Evolutionary conservation across 2,329 filamentous ascomycete genomes (phyloP), one percentile per base, ranked within the genome.

Genomic region (Aspergillus pseudoviridinutans): DNA sequence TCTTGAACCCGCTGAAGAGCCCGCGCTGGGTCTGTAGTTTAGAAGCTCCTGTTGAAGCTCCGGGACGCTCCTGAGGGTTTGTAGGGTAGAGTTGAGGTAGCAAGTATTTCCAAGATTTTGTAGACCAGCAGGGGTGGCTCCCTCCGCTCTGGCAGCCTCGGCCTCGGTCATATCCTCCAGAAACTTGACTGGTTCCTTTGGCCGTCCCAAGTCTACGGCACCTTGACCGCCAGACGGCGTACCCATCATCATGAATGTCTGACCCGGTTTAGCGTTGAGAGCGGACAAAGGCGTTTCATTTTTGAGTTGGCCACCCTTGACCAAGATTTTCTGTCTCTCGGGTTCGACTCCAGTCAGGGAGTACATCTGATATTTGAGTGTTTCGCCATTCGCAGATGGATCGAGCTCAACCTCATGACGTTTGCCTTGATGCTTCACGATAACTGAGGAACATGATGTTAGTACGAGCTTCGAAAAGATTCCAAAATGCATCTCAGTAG

Each of bases 121-220:
- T 60, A 99, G 79, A 50, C 94, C 94, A 56, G 92, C 89, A 1
- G 95, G 94, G 49, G 84, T 93, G 50, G 92, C 92, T 58, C 91
- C 92, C 58, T 88, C 88, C 71, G 89, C 85, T 74, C 87, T 87
- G 24, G 94, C 93, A 53, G 87, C 85, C 75, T 97, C 93, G 29
- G 92, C 92, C 72, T 96, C 92, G 27, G 91, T 95, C 93, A 99
- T 97, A 74, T 99, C 94, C 76, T 99, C 94, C 61, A 96, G 78
- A 68, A 99, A 99, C 75, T 90, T 94, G 69, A 92, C 82, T 65
- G 84, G 82, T 70, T 95, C 88, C 71, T 88, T 90, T 32, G 94
- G 94, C 54, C 80, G 79, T 53, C 88, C 86, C 58, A 87, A 80
- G 29, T 90, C 80, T 22, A 76, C 81, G 17, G 79, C 76, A 35